Evolutionary conservation across 192 early-diverging fungal genomes (phyloP).

Genomic region (Coemansia sp.): DNA sequence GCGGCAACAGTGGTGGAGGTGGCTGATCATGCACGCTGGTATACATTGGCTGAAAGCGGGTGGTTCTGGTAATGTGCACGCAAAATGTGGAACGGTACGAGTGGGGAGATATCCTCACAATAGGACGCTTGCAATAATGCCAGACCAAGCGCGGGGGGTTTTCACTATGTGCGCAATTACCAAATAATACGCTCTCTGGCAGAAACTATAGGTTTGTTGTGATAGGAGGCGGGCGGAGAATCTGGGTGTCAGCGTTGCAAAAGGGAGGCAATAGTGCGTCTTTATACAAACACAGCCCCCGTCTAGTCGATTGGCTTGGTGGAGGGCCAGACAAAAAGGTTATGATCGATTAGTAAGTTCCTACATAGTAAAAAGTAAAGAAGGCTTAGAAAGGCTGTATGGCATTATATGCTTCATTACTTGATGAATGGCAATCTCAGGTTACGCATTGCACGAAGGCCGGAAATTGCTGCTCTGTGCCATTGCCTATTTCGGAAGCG

Average conservation of each 20-base stretch:
- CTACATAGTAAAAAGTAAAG: constrained; percentile 16
- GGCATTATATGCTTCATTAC: constrained; percentile 47
- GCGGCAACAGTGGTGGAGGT: constrained; percentile 47
- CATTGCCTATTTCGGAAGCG: constrained; percentile 8
- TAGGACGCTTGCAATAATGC: constrained; percentile 7
- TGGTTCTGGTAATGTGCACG: not conserved
- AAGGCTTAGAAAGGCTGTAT: constrained; percentile 39
- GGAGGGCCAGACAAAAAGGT: not conserved
- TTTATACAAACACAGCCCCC: no score
- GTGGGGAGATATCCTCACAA: constrained; percentile 29
- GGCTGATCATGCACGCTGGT: constrained; percentile 50
- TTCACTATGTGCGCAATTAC: no score
- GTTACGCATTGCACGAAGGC: constrained; percentile 32
- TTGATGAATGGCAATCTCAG: constrained; percentile 39
- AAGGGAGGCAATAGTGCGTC: no score
- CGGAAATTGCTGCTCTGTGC: constrained; percentile 8
- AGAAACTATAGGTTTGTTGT: no score
- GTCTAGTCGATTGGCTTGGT: not conserved
- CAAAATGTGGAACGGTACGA: not conserved
- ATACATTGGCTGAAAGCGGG: constrained; percentile 25
- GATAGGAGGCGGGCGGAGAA: no score
- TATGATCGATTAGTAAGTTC: constrained; percentile 40
- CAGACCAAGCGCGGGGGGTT: not conserved
- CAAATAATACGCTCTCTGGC: no score
- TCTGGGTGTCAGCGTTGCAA: no score